Conservation (phyloP, 352 stramenopile genomes). For the Globisporangium heterothallicum region DNA sequence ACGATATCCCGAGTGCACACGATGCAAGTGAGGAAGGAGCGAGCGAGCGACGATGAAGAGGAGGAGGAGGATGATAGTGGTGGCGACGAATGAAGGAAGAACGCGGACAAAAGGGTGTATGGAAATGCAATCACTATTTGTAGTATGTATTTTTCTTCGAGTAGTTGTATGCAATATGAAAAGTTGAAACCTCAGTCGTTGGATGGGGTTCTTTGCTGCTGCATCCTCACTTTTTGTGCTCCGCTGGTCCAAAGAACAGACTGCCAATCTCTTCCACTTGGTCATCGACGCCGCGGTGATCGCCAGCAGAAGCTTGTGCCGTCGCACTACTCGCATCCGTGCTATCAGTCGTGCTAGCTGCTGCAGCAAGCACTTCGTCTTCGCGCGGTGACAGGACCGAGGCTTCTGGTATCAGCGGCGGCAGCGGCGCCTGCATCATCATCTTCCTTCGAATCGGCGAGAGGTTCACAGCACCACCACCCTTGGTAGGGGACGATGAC, state of each 20-base stretch:
- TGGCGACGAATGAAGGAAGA: neutral
- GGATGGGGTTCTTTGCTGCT: neutral
- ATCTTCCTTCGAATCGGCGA: slow-evolving; percentile 47
- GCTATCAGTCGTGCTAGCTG: neutral
- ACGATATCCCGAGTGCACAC: neutral
- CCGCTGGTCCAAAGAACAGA: slow-evolving; percentile 1
- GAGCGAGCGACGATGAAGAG: neutral
- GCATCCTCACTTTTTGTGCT: neutral
- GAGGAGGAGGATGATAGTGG: neutral
- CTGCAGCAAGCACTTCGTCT: slow-evolving; percentile 31
- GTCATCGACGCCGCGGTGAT: slow-evolving; percentile 1
- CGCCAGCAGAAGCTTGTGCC: too few species aligned
- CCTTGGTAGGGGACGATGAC: neutral
- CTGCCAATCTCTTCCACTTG: slow-evolving; percentile 8
- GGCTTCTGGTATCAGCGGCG: slow-evolving; percentile 4
- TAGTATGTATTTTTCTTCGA: neutral
- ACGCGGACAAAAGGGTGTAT: too few species aligned
- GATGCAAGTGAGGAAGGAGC: neutral
- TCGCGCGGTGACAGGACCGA: slow-evolving; percentile 33
- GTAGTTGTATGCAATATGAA: neutral
- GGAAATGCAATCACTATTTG: neutral
- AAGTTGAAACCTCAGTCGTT: neutral
- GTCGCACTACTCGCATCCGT: too few species aligned
- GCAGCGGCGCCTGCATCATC: slow-evolving; percentile 18
- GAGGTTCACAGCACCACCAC: slow-evolving; percentile 8